These are phyloP conservation scores for Monascus purpureus DNA, from an alignment of 495 filamentous ascomycete species.

Conservation along the genomic window DNA sequence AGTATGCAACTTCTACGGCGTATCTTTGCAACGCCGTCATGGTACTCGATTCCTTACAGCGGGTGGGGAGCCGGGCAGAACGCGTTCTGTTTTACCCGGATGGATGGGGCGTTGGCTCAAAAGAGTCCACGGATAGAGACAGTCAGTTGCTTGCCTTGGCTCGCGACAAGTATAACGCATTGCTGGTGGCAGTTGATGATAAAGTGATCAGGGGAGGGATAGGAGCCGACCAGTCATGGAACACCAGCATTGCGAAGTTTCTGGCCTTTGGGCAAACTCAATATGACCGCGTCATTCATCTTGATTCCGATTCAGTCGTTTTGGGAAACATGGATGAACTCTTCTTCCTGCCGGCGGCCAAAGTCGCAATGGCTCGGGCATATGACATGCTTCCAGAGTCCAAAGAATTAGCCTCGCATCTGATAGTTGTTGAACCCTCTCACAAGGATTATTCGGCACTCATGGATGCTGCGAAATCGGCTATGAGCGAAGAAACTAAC, in stretches of 20 bases:
- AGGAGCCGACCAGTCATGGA: conserved; percentile 34
- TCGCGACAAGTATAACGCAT: conserved; percentile 43
- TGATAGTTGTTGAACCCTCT: conserved; percentile 54
- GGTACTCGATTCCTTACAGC: conserved; percentile 52
- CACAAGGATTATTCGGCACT: conserved; percentile 38
- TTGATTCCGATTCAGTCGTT: conserved; percentile 56
- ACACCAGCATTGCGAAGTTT: conserved; percentile 53
- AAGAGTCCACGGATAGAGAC: conserved; percentile 25
- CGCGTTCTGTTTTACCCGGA: conserved; percentile 54
- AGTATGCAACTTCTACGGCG: conserved; percentile 53
- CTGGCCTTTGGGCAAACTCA: conserved; percentile 56
- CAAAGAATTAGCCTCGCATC: conserved; percentile 41
- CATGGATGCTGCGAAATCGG: conserved; percentile 21
- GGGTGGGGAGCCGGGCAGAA: conserved; percentile 47
- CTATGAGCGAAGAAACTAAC: conserved; percentile 21
- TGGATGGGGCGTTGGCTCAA: conserved; percentile 33
- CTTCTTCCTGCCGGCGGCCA: conserved; percentile 49
- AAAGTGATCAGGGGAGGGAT: conserved; percentile 25
- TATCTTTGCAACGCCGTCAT: conserved; percentile 69
- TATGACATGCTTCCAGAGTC: conserved; percentile 51
- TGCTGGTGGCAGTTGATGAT: conserved; percentile 45
- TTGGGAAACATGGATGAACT: conserved; percentile 58
- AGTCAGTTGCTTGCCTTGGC: conserved; percentile 46
- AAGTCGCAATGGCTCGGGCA: conserved; percentile 52
- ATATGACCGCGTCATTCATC: conserved; percentile 50